These are phyloP conservation scores for Phyllostachys edulis DNA, from an alignment of 176 grass and related monocot genomes.

Conservation along the genomic window DNA sequence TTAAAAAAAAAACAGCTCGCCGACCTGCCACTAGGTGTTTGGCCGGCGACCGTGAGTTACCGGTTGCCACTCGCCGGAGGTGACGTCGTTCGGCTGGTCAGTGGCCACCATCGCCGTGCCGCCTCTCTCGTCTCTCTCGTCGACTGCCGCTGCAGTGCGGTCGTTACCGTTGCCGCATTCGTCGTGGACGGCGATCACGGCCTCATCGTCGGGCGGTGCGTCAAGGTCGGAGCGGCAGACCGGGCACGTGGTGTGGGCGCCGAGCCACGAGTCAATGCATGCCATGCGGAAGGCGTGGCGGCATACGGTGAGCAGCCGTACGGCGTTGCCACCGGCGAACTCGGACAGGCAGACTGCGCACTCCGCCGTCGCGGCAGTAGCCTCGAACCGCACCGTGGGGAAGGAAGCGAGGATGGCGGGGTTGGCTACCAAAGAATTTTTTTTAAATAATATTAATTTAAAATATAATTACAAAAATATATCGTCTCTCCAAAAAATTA, in stretches of 20 bases:
- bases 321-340: slow-evolving; percentile 46
- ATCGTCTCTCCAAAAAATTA: too few species aligned
- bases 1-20: neutral
- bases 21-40: neutral
- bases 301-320: slow-evolving; percentile 60
- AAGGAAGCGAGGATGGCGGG: slow-evolving; percentile 48
- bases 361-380: slow-evolving; percentile 15
- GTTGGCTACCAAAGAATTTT: too few species aligned
- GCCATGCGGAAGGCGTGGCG: slow-evolving; percentile 56
- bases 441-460: too few species aligned
- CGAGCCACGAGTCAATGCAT: slow-evolving; percentile 71
- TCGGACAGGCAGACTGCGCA: slow-evolving; percentile 68
- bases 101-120: neutral
- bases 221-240: slow-evolving; percentile 53
- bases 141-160: neutral
- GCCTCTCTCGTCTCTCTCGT: neutral
- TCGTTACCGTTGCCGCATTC: neutral
- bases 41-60: slow-evolving; percentile 9
- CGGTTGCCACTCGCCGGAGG: neutral
- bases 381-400: slow-evolving; percentile 30
- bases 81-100: neutral
- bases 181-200: neutral
- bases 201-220: neutral
- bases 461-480: too few species aligned
- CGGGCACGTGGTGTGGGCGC: slow-evolving; percentile 52